Conservation (phyloP, 257 asterid species). For the Datura wrightii region DNA sequence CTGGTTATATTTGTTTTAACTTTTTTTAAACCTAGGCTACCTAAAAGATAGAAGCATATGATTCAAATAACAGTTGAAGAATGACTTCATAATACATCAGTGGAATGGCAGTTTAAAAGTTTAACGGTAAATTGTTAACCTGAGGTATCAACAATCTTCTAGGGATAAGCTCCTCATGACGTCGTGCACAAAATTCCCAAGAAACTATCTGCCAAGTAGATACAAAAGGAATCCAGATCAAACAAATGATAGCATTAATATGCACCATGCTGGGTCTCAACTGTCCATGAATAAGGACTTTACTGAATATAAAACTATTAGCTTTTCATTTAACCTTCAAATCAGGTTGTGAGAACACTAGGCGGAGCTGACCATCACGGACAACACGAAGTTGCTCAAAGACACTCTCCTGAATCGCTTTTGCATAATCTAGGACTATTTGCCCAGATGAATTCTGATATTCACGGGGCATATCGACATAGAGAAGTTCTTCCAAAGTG, state of each 20-base stretch:
- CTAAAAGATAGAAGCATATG: background rate
- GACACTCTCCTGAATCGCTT: conserved; percentile 96
- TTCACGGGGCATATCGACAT: conserved; percentile 95
- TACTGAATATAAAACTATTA: background rate
- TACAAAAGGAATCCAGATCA: conserved; percentile 10
- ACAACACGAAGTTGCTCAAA: conserved; percentile 97
- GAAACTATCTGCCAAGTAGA: conserved; percentile 71
- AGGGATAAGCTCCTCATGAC: conserved; percentile 96
- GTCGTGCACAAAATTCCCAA: conserved; percentile 99
- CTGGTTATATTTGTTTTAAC: background rate
- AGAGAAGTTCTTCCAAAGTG: conserved; percentile 87
- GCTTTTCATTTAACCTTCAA: conserved; percentile 63
- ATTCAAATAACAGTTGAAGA: background rate
- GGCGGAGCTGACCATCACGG: conserved; percentile 96
- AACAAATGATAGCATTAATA: background rate
- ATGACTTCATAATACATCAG: background rate
- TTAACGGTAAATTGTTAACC: conserved; percentile 45
- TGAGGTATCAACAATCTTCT: conserved; percentile 90
- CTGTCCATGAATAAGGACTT: background rate
- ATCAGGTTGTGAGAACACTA: conserved; percentile 80
- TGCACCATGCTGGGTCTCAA: background rate
- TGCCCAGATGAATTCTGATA: conserved; percentile 94
- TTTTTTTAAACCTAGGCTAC: background rate
- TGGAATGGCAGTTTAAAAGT: background rate
- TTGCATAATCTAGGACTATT: conserved; percentile 89